phyloP scores from a whole-genome alignment of 1,139 yeast genomes.

The Martiniozyma asiatica region DNA sequence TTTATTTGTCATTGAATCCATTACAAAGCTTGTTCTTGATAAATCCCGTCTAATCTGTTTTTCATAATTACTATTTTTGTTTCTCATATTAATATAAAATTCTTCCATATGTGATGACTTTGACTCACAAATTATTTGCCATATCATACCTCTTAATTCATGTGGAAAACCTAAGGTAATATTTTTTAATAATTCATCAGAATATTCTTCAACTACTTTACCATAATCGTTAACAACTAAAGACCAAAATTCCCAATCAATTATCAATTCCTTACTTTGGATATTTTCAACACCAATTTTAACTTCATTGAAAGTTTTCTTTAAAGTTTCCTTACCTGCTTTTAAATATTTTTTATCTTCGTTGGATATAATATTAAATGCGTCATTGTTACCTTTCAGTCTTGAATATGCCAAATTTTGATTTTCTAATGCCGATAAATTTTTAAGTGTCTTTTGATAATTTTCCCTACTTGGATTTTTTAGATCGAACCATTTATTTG shows the following conservation, averaged over 20 bases:
- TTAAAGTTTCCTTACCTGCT: constrained; percentile 49
- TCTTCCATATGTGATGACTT: constrained; percentile 67
- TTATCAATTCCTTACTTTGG: constrained; percentile 21
- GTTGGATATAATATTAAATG: constrained; percentile 24
- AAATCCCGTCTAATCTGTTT: constrained; percentile 72
- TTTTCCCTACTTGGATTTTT: constrained; percentile 1
- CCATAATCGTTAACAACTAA: constrained; percentile 65
- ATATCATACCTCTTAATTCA: constrained; percentile 75
- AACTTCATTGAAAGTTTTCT: constrained; percentile 44
- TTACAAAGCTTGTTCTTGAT: constrained; percentile 71
- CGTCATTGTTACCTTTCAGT: constrained; percentile 25
- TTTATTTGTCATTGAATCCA: constrained; percentile 38
- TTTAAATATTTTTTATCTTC: constrained; percentile 16
- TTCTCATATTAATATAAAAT: constrained; percentile 41
- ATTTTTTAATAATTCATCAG: constrained; percentile 46
- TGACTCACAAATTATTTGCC: constrained; percentile 85
- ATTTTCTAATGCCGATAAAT: constrained; percentile 20
- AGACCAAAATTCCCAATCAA: constrained; percentile 89
- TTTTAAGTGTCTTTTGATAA: constrained; percentile 9
- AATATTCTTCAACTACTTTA: constrained; percentile 48
- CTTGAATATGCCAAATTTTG: constrained; percentile 32
- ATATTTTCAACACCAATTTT: constrained; percentile 23
- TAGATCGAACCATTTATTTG: constrained; percentile 21
- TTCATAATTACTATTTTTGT: constrained; percentile 51
- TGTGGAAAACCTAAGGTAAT: constrained; percentile 72